Evolutionary conservation across 2,329 filamentous ascomycete genomes (phyloP), one percentile per base, ranked within the genome.

Genomic region (Neoascochyta sp.): DNA sequence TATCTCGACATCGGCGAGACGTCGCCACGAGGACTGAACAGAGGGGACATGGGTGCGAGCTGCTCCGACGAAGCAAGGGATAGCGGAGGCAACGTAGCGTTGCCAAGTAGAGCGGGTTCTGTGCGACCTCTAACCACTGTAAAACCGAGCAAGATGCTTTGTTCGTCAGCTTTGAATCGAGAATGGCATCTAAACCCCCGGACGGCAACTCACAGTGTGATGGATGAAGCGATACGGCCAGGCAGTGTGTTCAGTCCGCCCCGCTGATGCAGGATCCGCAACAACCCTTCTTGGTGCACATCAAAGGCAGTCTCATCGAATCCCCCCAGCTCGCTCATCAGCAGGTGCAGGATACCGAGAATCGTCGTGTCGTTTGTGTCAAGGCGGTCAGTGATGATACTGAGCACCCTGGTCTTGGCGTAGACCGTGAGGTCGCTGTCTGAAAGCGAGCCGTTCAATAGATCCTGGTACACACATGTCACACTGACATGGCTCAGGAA

Each of bases 401-500:
- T 36, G 10, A 62, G 30, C 4, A 57, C 33, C 29, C 48, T 52
- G 3, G 54, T 54, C 25, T 59, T 59, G n/a, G 50, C 56, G 32
- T 48, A 51, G 18, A 58, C 47, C 6, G 56, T 62, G 17, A 57
- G 45, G 6, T 43, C 34, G 27, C 45, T 56, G 24, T 62, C 57
- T 17, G 54, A 42, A 14, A 54, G 17, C 6, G 49, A 32, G 4
- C 53, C 50, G 22, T 60, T 50, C 8, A 35, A 29, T 9, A 57
- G 32, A 28, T 62, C 57, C 31, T 55, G 47, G 33, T 52, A 62
- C 12, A 60, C 53, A 29, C 54, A 54, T n/a, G 45, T 30, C n/a
- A 47, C 45, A 34, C 50, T 54, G 22, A 59, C 47, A 29, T 60
- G 56, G 20, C 56, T 54, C n/a, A 62, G 46, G 16, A 60, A 56